These are phyloP conservation scores for Taphrina flavorubra DNA, from an alignment of 1,139 yeast species.

Conservation along the genomic window DNA sequence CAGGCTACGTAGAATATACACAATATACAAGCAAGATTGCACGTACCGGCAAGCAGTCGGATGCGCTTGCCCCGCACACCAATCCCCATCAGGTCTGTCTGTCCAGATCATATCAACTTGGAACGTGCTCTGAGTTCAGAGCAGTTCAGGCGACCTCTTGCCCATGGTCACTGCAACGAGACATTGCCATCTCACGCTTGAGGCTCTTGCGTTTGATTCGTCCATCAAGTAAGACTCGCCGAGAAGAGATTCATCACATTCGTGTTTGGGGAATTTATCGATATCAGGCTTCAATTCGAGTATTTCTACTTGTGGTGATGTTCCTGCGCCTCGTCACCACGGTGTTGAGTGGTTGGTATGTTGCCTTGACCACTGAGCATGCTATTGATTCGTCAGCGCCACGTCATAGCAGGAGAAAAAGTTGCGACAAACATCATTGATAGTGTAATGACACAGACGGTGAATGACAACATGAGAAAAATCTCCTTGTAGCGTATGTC, in stretches of 20 bases:
- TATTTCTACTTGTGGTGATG: slow-evolving; percentile 24
- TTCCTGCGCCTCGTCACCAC: slow-evolving; percentile 38
- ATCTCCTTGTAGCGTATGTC: slow-evolving; percentile 27
- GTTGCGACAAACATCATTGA: slow-evolving; percentile 14
- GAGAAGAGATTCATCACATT: slow-evolving; percentile 3
- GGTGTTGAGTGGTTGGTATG: slow-evolving; percentile 17
- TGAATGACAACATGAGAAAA: slow-evolving; percentile 27
- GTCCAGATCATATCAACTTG: no score
- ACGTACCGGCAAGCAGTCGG: no score
- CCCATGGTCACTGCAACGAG: no score
- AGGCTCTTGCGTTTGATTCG: not conserved
- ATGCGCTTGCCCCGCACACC: no score
- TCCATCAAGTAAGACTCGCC: not conserved
- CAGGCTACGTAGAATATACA: slow-evolving; percentile 21
- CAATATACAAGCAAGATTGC: slow-evolving; percentile 1
- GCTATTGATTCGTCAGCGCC: not conserved
- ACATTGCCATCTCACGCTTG: not conserved
- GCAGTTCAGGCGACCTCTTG: no score
- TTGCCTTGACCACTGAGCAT: slow-evolving; percentile 28
- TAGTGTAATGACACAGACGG: slow-evolving; percentile 11
- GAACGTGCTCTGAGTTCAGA: no score
- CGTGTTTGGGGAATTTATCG: not conserved
- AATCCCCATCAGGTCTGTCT: no score
- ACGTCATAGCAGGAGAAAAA: not conserved
- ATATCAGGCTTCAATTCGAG: not conserved